Base-by-base conservation (phyloP, 228 moss, liverwort and hornwort species). In the Sphagnum fallax region DNA sequence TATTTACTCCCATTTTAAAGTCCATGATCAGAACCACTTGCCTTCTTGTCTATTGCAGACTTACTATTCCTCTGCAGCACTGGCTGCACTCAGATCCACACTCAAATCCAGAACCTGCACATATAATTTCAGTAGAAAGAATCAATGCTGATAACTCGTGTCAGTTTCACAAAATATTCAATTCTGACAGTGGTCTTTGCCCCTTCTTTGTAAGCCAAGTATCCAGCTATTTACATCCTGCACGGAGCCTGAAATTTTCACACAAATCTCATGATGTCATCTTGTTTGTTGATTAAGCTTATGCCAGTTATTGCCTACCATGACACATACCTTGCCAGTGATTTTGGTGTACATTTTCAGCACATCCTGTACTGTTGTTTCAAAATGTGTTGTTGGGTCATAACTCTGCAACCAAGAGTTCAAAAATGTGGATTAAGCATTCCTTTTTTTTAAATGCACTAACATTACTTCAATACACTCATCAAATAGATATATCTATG, bases 381-480 rank as follows among this genome's bases (percentile, higher is more conserved):
- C 95, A 70, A 96, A 96, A 74, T 92, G 95, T 10, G 91, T 92
- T 5, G 92, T 91, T 6, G 90, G 91, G 65, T 96, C 95, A 71
- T 96, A 96, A 68, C 92, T 96, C 91, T 95, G 90, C 74, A 77
- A 51, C 32, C 32, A 32, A 2, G 32, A 32, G 32, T 32, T 32
- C 9, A 64, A 47, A 12, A 63, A 48, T 32, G 32, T 32, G 32
- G 32, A 32, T 32, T 32, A 32, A 32, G 32, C 32, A 32, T 32
- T 32, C 32, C 32, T 32, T 32, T 2, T 32, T 32, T 2, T 0
- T 2, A 32, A 32, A 32, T 32, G 2, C 32, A 32, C 32, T 32
- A 32, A 32, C 32, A 32, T 32, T 32, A 32, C 32, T 32, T 32
- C 32, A 32, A 32, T 32, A 32, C 32, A 32, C 32, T 32, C 32